phyloP scores from a whole-genome alignment of 371 early-diverging fungal species.

The Quaeritorhiza haematococci region DNA sequence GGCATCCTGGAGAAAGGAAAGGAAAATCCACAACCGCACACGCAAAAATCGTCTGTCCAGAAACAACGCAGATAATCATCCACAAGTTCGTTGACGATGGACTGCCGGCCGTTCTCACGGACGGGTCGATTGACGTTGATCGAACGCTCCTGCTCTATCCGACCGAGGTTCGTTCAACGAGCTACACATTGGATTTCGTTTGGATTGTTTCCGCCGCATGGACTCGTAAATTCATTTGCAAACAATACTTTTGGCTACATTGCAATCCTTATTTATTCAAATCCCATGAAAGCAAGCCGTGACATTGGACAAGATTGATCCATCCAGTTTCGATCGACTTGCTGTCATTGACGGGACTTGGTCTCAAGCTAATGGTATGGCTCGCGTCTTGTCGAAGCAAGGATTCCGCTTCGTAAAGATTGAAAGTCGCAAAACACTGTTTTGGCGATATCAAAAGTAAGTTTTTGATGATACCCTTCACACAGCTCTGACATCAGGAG shows the following conservation, averaged over 20 bases:
- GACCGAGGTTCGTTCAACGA: constrained; percentile 48
- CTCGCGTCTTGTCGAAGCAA: constrained; percentile 42
- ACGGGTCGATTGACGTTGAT: constrained; percentile 57
- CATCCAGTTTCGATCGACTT: constrained; percentile 62
- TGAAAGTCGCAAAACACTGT: constrained; percentile 62
- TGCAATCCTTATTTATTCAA: neutral
- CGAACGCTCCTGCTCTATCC: constrained; percentile 81
- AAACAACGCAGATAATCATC: constrained; percentile 74
- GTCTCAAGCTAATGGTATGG: constrained; percentile 79
- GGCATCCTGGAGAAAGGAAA: constrained; percentile 71
- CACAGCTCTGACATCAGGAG: too few species aligned
- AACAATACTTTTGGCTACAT: too few species aligned
- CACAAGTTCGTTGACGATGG: constrained; percentile 38
- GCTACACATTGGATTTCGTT: too few species aligned
- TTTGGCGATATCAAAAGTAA: constrained; percentile 89
- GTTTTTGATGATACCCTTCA: too few species aligned
- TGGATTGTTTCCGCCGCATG: too few species aligned
- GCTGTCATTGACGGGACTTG: constrained; percentile 92
- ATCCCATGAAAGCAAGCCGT: constrained; percentile 65
- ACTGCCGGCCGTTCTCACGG: constrained; percentile 36
- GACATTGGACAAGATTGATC: constrained; percentile 57
- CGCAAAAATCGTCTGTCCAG: neutral
- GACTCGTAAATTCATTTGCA: too few species aligned
- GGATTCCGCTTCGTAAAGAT: constrained; percentile 55
- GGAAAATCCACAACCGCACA: constrained; percentile 47